Base-by-base conservation (phyloP, 1,284 basidiomycete genomes). In the Ganoderma lucidum region DNA sequence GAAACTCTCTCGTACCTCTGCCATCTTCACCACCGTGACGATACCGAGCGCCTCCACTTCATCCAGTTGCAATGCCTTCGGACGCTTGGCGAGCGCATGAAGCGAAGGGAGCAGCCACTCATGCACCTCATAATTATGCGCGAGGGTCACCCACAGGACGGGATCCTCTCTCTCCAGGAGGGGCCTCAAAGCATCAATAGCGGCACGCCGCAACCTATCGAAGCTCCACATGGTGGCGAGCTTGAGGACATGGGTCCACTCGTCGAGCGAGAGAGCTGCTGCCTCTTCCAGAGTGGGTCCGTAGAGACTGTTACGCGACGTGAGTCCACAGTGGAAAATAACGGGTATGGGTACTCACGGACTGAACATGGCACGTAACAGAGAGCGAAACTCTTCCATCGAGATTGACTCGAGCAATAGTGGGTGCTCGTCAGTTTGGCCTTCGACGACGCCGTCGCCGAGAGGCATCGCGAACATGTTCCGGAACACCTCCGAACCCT, bases 401-500 rank as follows among this genome's bases (percentile, higher is more conserved):
- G 58, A 56, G 69, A 75, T 70, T 8, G 64, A 67, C 45, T 71
- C 67, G 10, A 75, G 68, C 28, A 55, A 17, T 19, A 75, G 41
- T 14, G 71, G 74, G 35, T 55, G 58, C 2, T 73, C 70, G 32
- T 70, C 74, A 2, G 59, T 67, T 10, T 63, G 30, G 6, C 74
- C 74, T 15, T 73, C 70, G 15, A n/a, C 64, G 12, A 28, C 63
- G 2, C 37, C 62, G 39, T 55, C 44, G 2, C 41, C 70, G 0
- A 63, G 35, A 0, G 77, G 78, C 1, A 79, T 68, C 12, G 69
- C 62, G 70, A 80, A 78, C 73, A 78, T 79, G 30, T 71, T 63
- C 37, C 66, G 63, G 73, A 81, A 81, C 28, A 78, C 74, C 35
- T 76, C 73, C 0, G 79, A 80, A 41, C 64, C 70, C 28, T 70